Evolutionary conservation across 192 early-diverging fungal genomes (phyloP).

Genomic region (Podila verticillata): DNA sequence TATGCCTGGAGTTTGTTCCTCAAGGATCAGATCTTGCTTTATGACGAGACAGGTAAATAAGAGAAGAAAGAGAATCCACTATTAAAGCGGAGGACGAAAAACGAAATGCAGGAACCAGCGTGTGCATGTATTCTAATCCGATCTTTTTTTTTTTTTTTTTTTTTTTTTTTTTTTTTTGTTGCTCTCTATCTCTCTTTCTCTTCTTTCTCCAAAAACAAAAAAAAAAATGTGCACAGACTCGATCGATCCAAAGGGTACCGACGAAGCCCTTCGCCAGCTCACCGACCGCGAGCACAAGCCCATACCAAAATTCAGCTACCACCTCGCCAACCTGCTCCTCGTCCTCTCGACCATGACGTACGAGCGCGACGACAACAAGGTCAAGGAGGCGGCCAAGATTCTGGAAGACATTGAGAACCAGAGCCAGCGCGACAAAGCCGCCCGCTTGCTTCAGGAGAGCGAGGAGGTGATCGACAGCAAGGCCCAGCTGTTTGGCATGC

Average conservation of each 20-base stretch:
- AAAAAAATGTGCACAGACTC: slow-evolving; percentile 6
- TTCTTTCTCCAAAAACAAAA: too few relatives aligned
- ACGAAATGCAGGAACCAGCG: background rate
- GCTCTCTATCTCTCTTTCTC: background rate
- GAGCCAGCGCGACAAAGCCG: slow-evolving; percentile 18
- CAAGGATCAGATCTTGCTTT: slow-evolving; percentile 25
- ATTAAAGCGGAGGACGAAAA: background rate
- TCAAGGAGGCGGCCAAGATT: slow-evolving; percentile 46
- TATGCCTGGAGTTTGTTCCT: slow-evolving; percentile 18
- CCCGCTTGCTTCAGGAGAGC: slow-evolving; percentile 29
- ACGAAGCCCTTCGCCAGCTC: slow-evolving; percentile 25
- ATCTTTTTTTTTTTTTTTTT: background rate
- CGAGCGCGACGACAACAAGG: slow-evolving; percentile 55
- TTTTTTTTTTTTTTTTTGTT: background rate
- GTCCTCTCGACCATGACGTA: slow-evolving; percentile 57
- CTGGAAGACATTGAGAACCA: slow-evolving; percentile 15
- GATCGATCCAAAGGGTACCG: slow-evolving; percentile 29
- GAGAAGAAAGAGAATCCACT: background rate
- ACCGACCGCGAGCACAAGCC: slow-evolving; percentile 4
- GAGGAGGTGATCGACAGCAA: slow-evolving; percentile 46
- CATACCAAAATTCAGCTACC: slow-evolving; percentile 36
- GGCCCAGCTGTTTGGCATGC: slow-evolving; percentile 26
- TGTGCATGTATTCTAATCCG: background rate
- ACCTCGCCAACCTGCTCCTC: slow-evolving; percentile 55
- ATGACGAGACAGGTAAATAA: slow-evolving; percentile 28